Base-by-base conservation (phyloP, 2,329 filamentous ascomycete species). In the Pseudofabraea citricarpa region DNA sequence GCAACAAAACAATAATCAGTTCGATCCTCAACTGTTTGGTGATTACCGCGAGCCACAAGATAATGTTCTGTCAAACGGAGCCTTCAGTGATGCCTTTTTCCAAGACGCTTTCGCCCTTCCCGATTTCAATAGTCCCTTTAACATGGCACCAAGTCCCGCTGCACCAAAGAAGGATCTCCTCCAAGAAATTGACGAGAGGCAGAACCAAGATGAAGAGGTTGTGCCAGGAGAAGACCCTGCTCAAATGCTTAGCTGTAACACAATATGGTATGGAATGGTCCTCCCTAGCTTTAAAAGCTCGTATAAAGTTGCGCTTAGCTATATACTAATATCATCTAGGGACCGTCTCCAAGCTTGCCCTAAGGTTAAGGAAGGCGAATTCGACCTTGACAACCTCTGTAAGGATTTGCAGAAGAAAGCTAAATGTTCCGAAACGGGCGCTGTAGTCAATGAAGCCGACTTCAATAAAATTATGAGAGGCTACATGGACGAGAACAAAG, bases 201-300 rank as follows among this genome's bases (percentile, higher is more conserved):
- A 88, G 44, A 73, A 79, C 4, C 75, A 83, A 7, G 80, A 83
- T 5, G 85, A 91, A 6, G 84, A 85, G 26, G 67, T 82, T 49
- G 77, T 81, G 13, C 78, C 79, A 8, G 75, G 70, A 8, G 75
- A 77, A 46, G 73, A 81, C 50, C 71, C 73, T 41, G 72, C 77
- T 23, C 73, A 84, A 53, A 75, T 88, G 59, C 74, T 95, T 56
- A 89, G 79, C 47, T 96, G 90, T 68, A 90, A 86, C 56, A 90
- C 93, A 62, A 90, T 97, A 40, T 97, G 91, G 91, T 96, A 78
- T 61, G 86, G 72, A n/a, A n/a, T n/a, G n/a, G n/a, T n/a, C n/a
- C n/a, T n/a, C n/a, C n/a, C n/a, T n/a, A n/a, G n/a, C n/a, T n/a
- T n/a, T n/a, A n/a, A n/a, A n/a, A n/a, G n/a, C n/a, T n/a, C n/a